Base-by-base conservation (phyloP, 1,139 yeast genomes). In the Magnusiomyces clavatus region DNA sequence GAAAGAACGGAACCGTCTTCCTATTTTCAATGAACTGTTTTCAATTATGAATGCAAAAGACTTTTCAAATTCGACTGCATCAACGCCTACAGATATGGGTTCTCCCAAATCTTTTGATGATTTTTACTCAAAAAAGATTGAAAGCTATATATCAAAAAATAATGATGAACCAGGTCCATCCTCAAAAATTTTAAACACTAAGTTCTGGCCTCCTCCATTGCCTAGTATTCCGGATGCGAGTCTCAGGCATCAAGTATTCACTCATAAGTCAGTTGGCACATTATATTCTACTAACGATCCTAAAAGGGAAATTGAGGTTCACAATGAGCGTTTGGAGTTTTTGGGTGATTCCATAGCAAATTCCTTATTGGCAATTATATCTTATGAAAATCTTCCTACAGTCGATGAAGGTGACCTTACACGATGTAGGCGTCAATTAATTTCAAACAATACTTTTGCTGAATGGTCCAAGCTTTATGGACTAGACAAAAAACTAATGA, bases 271-370 rank as follows among this genome's bases (percentile, higher is more conserved):
- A 0, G 73, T 80, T 6, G 77, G 83, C 31, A 80, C 81, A 56
- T 79, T 78, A 56, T 78, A 81, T 58, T 68, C 78, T 13, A 55
- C 80, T 60, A 67, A 84, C 49, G 72, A 78, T 11, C 78, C 76
- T 50, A 68, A 72, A 1, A 92, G 85, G 57, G 72, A 79, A 52
- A 72, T 84, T 29, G 73, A 76, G 47, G 70, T 81, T 2, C 92
- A 89, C 63, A 89, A 92, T 66, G 98, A 94, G 71, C 76, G 98
- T 51, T 73, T 92, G 41, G 99, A 94, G 69, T 94, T 89, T 64
- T 70, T 89, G 44, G 99, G 99, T 19, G 99, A 94, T 69, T 83
- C 97, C 0, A 80, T 89, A 17, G 72, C 92, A 57, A 87, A 89
- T 63, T 79, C 79, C 55, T 73, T 84, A 46, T 82, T 86, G 48